Base-by-base conservation (phyloP, 2,329 filamentous ascomycete species). In the Leptographium flavum region DNA sequence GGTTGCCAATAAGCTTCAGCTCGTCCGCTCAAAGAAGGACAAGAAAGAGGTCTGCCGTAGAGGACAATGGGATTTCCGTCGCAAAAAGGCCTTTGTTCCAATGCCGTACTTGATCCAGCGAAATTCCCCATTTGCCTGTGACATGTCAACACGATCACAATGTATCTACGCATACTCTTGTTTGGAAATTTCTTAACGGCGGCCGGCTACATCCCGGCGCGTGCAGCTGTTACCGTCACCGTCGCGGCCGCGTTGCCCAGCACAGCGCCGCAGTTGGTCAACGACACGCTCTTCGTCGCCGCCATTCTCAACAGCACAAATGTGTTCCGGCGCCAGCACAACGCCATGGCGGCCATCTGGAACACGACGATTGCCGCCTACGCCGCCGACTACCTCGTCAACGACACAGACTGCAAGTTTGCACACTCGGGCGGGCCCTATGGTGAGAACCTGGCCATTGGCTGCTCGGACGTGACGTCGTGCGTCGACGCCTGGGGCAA, bases 401-500 rank as follows among this genome's bases (percentile, higher is more conserved):
- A 54, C 9, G 52, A 57, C 47, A 52, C 56, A 48, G 50, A 51
- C 30, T 74, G 73, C 59, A 54, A 57, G 3, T 76, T 79, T 50
- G 56, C 61, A 43, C 77, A 81, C 61, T 74, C 66, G 50, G 69
- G 70, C 45, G 78, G 79, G 0, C 74, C 79, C 0, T 79, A 78
- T 50, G 83, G 83, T 54, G 83, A 88, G 63, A 88, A 87, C 60
- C 69, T 88, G 4, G 81, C 81, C 8, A 67, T 76, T 5, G 82
- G 81, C 4, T 86, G 77, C 57, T 50, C 65, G 0, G 77, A 81
- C 55, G 72, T 70, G 1, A 23, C 45, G 0, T 64, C 68, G 4
- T 69, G 73, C 42, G 66, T 87, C n/a, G 70, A 74, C 38, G 73
- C 70, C 2, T 87, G 83, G 82, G 83, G 75, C 17, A 56, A 69